Base-by-base conservation (phyloP, 2,329 filamentous ascomycete genomes). In the Exophiala xenobiotica region DNA sequence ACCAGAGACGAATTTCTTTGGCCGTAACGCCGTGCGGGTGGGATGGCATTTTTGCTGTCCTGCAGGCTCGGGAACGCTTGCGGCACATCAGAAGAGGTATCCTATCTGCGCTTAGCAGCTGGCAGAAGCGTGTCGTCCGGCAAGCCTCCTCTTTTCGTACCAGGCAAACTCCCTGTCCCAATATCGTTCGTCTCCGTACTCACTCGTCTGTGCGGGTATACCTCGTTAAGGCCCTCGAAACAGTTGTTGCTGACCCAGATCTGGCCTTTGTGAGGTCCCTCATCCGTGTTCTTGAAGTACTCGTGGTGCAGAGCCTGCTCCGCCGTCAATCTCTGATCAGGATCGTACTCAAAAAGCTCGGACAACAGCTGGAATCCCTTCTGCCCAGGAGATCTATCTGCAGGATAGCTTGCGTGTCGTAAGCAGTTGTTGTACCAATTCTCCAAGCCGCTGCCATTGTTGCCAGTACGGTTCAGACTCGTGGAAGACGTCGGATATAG, bases 101-200 rank as follows among this genome's bases (percentile, higher is more conserved):
- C n/a, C 56, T 57, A 61, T 46, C 60, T 54, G 44, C 60, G 50
- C 39, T 62, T 62, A 18, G 58, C 49, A 4, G 53, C 50, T 12
- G 60, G 60, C 27, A 60, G 40, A 35, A 59, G 51, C 2, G 49
- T 46, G 68, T 96, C 92, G 64, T 97, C 92, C 0, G 87, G 87
- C 33, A 96, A 66, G 0, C 88, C 92, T 58, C 87, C 92, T 53
- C 91, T 78, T 74, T 97, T 97, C 0, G 91, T 96, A 0, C 92
- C 93, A 0, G 92, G 90, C 27, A 96, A 70, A 68, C 90, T 95
- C 37, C 86, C 85, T 0, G 88, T 91, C n/a, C 89, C 79, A 50
- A 97, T 96, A 69, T 97, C 93, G 63, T 96, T 95, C 67, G 96
- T 90, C 64, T 99, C 93, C 63, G 95, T 86, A 62, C 87, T 96